Evolutionary conservation across 371 early-diverging fungal genomes (phyloP).

Genomic region (Rhizomucor miehei): DNA sequence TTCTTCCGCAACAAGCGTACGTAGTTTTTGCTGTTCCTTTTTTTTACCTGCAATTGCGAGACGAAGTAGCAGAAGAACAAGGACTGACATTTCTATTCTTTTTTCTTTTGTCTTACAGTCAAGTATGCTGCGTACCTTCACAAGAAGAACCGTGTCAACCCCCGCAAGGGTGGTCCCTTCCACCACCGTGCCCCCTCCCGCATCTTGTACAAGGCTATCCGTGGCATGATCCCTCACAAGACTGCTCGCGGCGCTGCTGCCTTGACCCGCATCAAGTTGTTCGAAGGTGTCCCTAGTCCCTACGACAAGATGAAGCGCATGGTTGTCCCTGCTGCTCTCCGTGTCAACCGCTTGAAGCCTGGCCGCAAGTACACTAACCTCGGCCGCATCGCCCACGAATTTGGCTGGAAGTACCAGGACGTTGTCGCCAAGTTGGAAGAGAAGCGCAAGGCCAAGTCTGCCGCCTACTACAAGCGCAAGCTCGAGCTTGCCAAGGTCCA

Average conservation of each 20-base stretch:
- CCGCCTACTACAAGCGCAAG: slow-evolving; percentile 93
- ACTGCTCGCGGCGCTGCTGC: slow-evolving; percentile 98
- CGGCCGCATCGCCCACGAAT: slow-evolving; percentile 92
- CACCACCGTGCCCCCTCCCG: slow-evolving; percentile 99
- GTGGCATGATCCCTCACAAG: slow-evolving; percentile 99
- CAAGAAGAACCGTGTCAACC: slow-evolving; percentile 99
- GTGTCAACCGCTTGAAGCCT: slow-evolving; percentile 95
- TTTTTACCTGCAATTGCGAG: too few relatives aligned
- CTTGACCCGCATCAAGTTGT: slow-evolving; percentile 96
- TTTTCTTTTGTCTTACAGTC: too few relatives aligned
- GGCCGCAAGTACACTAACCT: slow-evolving; percentile 97
- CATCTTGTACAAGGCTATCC: slow-evolving; percentile 97
- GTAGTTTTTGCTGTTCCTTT: too few relatives aligned
- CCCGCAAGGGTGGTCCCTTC: slow-evolving; percentile 94
- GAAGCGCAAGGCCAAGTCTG: slow-evolving; percentile 94
- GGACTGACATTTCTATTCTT: slow-evolving; percentile 1
- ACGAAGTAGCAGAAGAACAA: slow-evolving; percentile 4
- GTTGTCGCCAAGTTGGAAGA: slow-evolving; percentile 95
- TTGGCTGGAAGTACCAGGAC: slow-evolving; percentile 99
- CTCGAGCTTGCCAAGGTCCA: slow-evolving; percentile 38
- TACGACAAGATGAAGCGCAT: slow-evolving; percentile 96
- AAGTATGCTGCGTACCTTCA: slow-evolving; percentile 97
- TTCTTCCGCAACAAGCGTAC: slow-evolving; percentile 99
- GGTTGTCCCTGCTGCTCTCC: slow-evolving; percentile 96
- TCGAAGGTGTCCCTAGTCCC: slow-evolving; percentile 99